phyloP scores from a whole-genome alignment of 2,329 filamentous ascomycete genomes.

The Paecilomyces formosus region DNA sequence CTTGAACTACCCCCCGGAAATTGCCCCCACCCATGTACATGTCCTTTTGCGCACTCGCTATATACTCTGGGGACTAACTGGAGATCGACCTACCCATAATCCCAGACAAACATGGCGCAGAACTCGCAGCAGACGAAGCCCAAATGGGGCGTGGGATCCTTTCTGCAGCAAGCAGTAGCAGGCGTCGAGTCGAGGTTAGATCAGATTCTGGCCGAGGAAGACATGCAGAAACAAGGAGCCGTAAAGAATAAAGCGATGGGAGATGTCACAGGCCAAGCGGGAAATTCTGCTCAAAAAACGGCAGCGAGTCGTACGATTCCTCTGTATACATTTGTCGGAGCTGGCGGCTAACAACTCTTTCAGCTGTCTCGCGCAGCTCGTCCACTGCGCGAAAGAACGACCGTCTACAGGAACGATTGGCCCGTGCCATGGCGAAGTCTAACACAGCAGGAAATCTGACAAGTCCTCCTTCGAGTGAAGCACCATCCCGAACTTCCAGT shows the following conservation, averaged over 20 bases:
- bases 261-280: constrained; percentile 23
- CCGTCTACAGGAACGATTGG: constrained; percentile 79
- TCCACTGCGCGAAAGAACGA: constrained; percentile 66
- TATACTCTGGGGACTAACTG: constrained; percentile 10
- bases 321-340: not conserved
- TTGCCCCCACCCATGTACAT: not conserved
- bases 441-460: constrained; percentile 42
- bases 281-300: constrained; percentile 14
- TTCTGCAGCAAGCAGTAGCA: constrained; percentile 84
- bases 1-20: not conserved
- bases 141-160: constrained; percentile 61
- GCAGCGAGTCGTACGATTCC: constrained; percentile 20
- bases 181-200: constrained; percentile 91
- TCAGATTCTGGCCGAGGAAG: constrained; percentile 78
- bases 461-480: constrained; percentile 41
- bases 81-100: constrained; percentile 5
- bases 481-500: constrained; percentile 48
- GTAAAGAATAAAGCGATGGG: constrained; percentile 25
- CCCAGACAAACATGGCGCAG: constrained; percentile 22
- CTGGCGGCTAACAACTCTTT: constrained; percentile 16
- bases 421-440: constrained; percentile 75
- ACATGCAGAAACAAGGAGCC: constrained; percentile 31
- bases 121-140: constrained; percentile 41
- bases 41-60: not conserved
- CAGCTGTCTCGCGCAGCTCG: constrained; percentile 54